Evolutionary conservation across 768 basidiomycete genomes (phyloP).

Genomic region (Mycena rosella): DNA sequence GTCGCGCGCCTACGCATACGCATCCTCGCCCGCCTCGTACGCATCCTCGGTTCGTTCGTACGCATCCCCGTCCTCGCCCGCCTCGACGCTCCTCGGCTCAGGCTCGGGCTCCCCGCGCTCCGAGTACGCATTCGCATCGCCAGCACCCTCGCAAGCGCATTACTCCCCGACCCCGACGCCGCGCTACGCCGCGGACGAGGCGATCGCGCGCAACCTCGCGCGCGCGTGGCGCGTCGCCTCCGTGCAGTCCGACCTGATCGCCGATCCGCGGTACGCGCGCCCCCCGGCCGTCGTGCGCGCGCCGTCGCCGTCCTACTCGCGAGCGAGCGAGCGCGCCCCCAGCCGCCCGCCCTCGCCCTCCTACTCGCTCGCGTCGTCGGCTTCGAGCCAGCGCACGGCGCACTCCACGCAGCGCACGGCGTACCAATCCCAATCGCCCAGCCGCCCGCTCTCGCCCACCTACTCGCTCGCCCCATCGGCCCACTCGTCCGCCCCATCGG

Average conservation of each 20-base stretch:
- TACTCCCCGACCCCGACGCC: slow-evolving; percentile 22
- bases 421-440: no score
- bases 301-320: slow-evolving; percentile 2
- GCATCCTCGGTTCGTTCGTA: slow-evolving; percentile 14
- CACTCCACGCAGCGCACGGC: no score
- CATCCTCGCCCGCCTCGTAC: slow-evolving; percentile 11
- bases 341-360: slow-evolving; percentile 19
- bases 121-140: background rate
- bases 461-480: no score
- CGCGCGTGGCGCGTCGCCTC: slow-evolving; percentile 15
- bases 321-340: no score
- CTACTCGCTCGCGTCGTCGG: background rate
- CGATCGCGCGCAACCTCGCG: slow-evolving; percentile 29
- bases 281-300: slow-evolving; percentile 27
- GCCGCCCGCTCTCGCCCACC: no score
- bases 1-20: slow-evolving; percentile 23
- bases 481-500: no score
- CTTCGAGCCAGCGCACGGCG: no score
- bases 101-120: background rate
- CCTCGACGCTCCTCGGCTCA: slow-evolving; percentile 23
- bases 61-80: slow-evolving; percentile 7
- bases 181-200: slow-evolving; percentile 32
- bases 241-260: slow-evolving; percentile 16
- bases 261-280: slow-evolving; percentile 7
- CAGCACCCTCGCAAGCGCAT: background rate